Conservation (phyloP, 2,329 filamentous ascomycete species). For the Eurotiales sp. region DNA sequence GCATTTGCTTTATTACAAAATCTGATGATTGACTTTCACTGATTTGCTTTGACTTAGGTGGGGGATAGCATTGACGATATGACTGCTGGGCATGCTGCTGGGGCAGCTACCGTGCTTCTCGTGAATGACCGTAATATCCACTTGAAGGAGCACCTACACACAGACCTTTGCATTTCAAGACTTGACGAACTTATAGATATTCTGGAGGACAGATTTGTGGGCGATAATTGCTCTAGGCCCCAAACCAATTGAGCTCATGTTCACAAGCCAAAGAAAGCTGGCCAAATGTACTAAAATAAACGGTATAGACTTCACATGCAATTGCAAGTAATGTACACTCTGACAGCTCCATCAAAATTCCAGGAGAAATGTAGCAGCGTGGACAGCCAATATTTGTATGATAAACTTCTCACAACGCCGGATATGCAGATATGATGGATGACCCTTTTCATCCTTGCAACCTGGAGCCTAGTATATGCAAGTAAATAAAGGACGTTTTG, state of each 20-base stretch:
- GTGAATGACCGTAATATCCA: slow-evolving; percentile 75
- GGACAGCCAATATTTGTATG: too few relatives aligned
- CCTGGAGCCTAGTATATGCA: neutral
- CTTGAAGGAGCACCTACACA: slow-evolving; percentile 68
- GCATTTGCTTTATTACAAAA: too few relatives aligned
- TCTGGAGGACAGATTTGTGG: slow-evolving; percentile 70
- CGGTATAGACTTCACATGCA: neutral
- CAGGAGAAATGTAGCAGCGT: neutral
- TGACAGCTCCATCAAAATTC: neutral
- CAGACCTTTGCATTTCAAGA: slow-evolving; percentile 67
- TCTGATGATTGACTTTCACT: neutral
- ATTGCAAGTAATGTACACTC: neutral
- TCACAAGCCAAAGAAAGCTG: neutral
- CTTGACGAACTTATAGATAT: slow-evolving; percentile 74
- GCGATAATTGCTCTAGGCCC: slow-evolving; percentile 26
- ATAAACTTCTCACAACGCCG: neutral
- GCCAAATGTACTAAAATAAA: too few relatives aligned
- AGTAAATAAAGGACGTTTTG: neutral
- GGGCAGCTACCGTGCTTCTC: slow-evolving; percentile 85
- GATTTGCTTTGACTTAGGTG: slow-evolving; percentile 31
- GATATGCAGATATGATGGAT: neutral
- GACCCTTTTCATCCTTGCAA: neutral
- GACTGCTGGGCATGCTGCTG: slow-evolving; percentile 76
- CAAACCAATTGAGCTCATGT: neutral
- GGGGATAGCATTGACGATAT: slow-evolving; percentile 90